Conservation (phyloP, 345 rosid species). For the Euphorbia peplus region DNA sequence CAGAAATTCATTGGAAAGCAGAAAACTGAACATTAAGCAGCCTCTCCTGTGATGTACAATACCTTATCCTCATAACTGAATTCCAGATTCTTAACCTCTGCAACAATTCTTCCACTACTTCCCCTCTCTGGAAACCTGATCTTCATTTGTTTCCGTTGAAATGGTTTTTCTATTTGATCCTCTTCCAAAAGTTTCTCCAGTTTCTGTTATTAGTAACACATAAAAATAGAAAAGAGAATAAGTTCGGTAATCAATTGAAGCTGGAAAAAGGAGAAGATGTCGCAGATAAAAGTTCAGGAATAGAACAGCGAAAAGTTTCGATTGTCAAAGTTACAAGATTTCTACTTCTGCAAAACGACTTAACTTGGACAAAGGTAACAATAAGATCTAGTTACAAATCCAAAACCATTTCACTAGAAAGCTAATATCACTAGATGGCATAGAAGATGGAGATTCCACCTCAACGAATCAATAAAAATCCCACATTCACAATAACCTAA, state of each 20-base stretch:
- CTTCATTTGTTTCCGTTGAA: slow-evolving; percentile 84
- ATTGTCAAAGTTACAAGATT: not conserved
- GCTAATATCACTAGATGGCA: not conserved
- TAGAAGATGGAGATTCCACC: not conserved
- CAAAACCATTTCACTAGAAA: too few relatives aligned
- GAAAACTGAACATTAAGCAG: not conserved
- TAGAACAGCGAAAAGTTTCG: not conserved
- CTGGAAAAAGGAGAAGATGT: not conserved
- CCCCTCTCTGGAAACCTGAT: slow-evolving; percentile 97
- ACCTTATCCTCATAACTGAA: slow-evolving; percentile 80
- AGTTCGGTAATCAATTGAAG: not conserved
- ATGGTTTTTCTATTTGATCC: slow-evolving; percentile 87
- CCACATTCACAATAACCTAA: not conserved
- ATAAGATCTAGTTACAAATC: not conserved
- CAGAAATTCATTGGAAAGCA: slow-evolving; percentile 4
- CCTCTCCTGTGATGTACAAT: slow-evolving; percentile 14
- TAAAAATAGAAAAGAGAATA: slow-evolving; percentile 5
- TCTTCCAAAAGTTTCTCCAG: slow-evolving; percentile 82
- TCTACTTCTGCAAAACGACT: not conserved
- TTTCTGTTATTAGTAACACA: slow-evolving; percentile 41
- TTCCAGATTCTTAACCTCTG: slow-evolving; percentile 57
- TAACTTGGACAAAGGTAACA: not conserved
- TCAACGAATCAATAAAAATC: not conserved
- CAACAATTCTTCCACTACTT: slow-evolving; percentile 78
- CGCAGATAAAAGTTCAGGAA: not conserved